These are phyloP conservation scores for Boletellus sp. DNA, from an alignment of 768 basidiomycete genomes.

Conservation along the genomic window DNA sequence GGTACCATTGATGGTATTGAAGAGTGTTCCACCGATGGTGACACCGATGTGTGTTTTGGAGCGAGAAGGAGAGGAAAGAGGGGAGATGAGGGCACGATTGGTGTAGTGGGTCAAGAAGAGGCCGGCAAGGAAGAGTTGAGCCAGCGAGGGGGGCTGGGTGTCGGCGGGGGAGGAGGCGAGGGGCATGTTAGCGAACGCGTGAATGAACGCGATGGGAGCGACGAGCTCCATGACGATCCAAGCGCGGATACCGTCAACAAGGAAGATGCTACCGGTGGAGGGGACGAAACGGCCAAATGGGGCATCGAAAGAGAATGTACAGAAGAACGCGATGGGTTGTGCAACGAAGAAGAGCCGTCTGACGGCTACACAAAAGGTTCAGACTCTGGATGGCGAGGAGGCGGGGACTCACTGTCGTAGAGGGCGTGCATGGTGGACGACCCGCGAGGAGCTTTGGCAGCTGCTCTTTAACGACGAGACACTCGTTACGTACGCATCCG, in stretches of 20 bases:
- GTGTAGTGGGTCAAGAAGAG: slow-evolving; percentile 75
- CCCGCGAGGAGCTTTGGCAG: no score
- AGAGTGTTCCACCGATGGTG: slow-evolving; percentile 48
- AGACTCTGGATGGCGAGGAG: background rate
- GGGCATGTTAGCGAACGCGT: slow-evolving; percentile 47
- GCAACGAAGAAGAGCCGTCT: slow-evolving; percentile 47
- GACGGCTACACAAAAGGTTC: slow-evolving; percentile 19
- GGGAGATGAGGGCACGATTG: slow-evolving; percentile 79
- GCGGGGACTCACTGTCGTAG: slow-evolving; percentile 22
- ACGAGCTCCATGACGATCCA: slow-evolving; percentile 81
- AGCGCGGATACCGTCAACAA: slow-evolving; percentile 57
- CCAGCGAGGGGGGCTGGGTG: slow-evolving; percentile 31
- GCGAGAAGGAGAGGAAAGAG: slow-evolving; percentile 75
- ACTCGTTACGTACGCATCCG: no score
- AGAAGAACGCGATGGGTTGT: slow-evolving; percentile 35
- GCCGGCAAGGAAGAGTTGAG: slow-evolving; percentile 48
- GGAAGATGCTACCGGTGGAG: slow-evolving; percentile 39
- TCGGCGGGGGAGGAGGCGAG: slow-evolving; percentile 36
- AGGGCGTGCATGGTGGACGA: slow-evolving; percentile 16
- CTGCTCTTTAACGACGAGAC: no score
- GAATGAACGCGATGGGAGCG: slow-evolving; percentile 53
- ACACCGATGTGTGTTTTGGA: slow-evolving; percentile 72
- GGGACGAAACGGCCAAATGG: slow-evolving; percentile 79
- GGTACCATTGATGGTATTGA: slow-evolving; percentile 72
- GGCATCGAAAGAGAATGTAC: slow-evolving; percentile 57